Conservation (phyloP, 768 basidiomycete species). For the Gyrodon lividus region DNA sequence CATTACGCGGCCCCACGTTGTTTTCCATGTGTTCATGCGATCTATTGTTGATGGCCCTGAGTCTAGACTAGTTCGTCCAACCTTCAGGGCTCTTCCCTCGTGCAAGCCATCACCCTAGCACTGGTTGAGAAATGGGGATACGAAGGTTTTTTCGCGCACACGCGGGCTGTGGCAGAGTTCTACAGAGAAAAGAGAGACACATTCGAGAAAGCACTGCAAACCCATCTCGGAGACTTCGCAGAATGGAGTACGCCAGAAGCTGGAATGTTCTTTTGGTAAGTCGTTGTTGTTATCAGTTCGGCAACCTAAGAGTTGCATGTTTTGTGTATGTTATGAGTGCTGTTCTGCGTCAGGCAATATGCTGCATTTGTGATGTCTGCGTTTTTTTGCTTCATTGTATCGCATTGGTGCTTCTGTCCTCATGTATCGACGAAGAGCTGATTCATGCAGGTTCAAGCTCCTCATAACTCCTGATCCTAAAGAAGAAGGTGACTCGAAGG, state of each 20-base stretch:
- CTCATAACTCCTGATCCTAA: slow-evolving; percentile 37
- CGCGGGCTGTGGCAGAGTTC: slow-evolving; percentile 64
- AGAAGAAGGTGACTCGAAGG: slow-evolving; percentile 64
- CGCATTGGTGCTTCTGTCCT: slow-evolving; percentile 7
- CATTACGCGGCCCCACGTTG: slow-evolving; percentile 10
- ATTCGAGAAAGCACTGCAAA: slow-evolving; percentile 74
- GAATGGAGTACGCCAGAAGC: slow-evolving; percentile 71
- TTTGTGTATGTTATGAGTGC: slow-evolving; percentile 3
- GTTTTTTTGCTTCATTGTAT: slow-evolving; percentile 1
- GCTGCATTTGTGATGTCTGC: not conserved
- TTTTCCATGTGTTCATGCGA: not conserved
- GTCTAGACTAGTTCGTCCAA: slow-evolving; percentile 63
- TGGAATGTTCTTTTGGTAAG: slow-evolving; percentile 89
- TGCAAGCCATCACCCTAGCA: slow-evolving; percentile 59
- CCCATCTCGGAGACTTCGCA: slow-evolving; percentile 75
- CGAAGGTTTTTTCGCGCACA: slow-evolving; percentile 71
- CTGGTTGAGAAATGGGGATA: slow-evolving; percentile 73
- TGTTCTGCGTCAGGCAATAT: slow-evolving; percentile 1
- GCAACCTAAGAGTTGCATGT: slow-evolving; percentile 6
- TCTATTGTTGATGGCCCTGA: slow-evolving; percentile 9
- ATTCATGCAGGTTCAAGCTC: slow-evolving; percentile 63
- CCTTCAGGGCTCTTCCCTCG: slow-evolving; percentile 62
- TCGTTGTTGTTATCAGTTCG: slow-evolving; percentile 13
- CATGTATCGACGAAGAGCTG: slow-evolving; percentile 17
- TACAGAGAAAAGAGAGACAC: slow-evolving; percentile 72